phyloP scores from a whole-genome alignment of 2,329 filamentous ascomycete species.

The Trichoderma sp. region DNA sequence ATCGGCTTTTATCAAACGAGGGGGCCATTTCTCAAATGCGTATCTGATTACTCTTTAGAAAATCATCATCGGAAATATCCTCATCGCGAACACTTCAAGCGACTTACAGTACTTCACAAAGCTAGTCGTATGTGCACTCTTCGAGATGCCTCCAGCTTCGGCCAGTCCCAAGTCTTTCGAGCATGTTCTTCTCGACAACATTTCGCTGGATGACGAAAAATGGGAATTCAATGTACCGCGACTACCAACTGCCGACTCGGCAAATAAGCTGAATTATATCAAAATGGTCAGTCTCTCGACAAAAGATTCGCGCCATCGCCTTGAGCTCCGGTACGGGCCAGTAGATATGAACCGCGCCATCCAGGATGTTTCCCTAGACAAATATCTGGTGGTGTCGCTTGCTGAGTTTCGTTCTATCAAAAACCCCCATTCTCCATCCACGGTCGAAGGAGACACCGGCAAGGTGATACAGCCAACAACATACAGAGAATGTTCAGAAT shows the following conservation, averaged over 20 bases:
- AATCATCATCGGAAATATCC: not conserved
- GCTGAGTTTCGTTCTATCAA: slow-evolving; percentile 36
- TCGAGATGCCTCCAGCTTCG: slow-evolving; percentile 9
- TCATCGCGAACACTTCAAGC: not conserved
- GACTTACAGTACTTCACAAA: not conserved
- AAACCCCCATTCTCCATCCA: slow-evolving; percentile 18
- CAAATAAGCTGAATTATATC: slow-evolving; percentile 19
- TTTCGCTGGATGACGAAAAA: slow-evolving; percentile 12
- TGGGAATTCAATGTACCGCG: slow-evolving; percentile 17
- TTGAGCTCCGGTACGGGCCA: slow-evolving; percentile 34
- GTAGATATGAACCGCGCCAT: slow-evolving; percentile 38
- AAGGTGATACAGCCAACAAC: slow-evolving; percentile 32
- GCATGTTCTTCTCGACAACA: slow-evolving; percentile 5
- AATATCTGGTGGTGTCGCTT: slow-evolving; percentile 40
- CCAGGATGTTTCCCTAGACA: slow-evolving; percentile 32
- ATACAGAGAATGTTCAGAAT: slow-evolving; percentile 40
- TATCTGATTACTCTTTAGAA: not conserved
- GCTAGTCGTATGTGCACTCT: not conserved
- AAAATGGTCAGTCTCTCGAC: slow-evolving; percentile 22
- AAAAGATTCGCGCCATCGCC: slow-evolving; percentile 28
- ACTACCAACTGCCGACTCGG: slow-evolving; percentile 6
- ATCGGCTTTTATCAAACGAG: not conserved
- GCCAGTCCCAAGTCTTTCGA: slow-evolving; percentile 4
- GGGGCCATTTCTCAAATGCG: not conserved
- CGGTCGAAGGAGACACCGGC: not conserved